A percentile compares a stretch with the other conserved stretches of the same genome.
These are phyloP conservation scores for Globisporangium spinosum DNA, from an alignment of 352 stramenopile genomes.

Conservation along the genomic window DNA sequence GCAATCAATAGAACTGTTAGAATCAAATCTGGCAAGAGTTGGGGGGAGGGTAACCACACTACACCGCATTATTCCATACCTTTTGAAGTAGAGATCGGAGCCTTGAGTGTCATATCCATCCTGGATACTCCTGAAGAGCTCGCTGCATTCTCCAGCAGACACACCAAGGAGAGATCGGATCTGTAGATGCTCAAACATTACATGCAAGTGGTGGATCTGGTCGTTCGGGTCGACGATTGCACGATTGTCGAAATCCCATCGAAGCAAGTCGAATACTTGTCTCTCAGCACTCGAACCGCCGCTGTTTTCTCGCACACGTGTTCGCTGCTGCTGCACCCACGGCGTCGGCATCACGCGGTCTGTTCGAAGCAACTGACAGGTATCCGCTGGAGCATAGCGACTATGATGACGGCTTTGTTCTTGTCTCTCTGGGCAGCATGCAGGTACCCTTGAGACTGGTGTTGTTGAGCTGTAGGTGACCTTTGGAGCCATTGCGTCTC, in stretches of 20 bases:
- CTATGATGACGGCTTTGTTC: not conserved
- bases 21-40: not conserved
- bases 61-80: not conserved
- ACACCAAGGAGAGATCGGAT: slow-evolving; percentile 7
- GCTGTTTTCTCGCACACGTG: not conserved
- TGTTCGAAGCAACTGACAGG: not conserved
- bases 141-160: slow-evolving; percentile 4
- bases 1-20: not conserved
- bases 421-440: not conserved
- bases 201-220: slow-evolving; percentile 13
- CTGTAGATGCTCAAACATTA: slow-evolving; percentile 19
- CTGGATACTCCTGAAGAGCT: slow-evolving; percentile 14
- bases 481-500: not conserved
- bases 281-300: not conserved
- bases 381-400: no score
- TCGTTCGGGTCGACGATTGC: not conserved
- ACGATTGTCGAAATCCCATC: slow-evolving; percentile 20
- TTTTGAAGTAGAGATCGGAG: slow-evolving; percentile 11
- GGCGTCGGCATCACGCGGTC: not conserved
- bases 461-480: not conserved
- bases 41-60: not conserved
- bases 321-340: not conserved
- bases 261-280: slow-evolving; percentile 9
- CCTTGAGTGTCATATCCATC: slow-evolving; percentile 11
- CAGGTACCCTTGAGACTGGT: not conserved